phyloP scores from a whole-genome alignment of 129 eudicot genomes.

The Centaurea solstitialis region DNA sequence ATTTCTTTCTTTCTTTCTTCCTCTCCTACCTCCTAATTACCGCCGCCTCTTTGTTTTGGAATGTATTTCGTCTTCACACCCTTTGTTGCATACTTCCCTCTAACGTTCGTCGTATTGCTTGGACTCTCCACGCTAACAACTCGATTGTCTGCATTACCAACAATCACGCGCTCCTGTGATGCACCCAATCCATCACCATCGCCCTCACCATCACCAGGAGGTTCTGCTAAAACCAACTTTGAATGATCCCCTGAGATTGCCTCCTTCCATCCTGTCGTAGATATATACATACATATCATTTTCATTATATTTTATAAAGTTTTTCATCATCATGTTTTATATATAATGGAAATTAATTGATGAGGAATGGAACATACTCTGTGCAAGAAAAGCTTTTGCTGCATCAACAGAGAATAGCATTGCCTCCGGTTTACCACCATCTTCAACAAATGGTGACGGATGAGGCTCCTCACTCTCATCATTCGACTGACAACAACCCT shows the following conservation, averaged over 20 bases:
- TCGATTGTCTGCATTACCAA: background rate
- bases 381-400: constrained; percentile 62
- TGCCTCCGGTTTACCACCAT: constrained; percentile 13
- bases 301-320: too few species aligned
- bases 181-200: constrained; percentile 22
- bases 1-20: background rate
- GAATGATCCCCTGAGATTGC: constrained; percentile 63
- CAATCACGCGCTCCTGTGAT: background rate
- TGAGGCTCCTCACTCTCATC: background rate
- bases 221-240: constrained; percentile 37
- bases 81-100: constrained; percentile 34
- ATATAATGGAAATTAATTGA: background rate
- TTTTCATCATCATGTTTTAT: background rate
- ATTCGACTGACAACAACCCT: constrained; percentile 22
- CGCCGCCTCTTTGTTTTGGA: constrained; percentile 34
- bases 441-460: background rate
- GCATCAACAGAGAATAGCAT: constrained; percentile 34
- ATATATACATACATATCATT: too few species aligned
- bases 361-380: constrained; percentile 41
- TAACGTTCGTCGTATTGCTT: constrained; percentile 2
- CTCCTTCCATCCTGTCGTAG: constrained; percentile 73
- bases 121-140: background rate
- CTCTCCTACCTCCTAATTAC: constrained; percentile 29
- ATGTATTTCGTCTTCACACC: constrained; percentile 42
- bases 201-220: constrained; percentile 8